phyloP scores from a whole-genome alignment of 768 basidiomycete species.

The Paxillus ammoniavirescens region DNA sequence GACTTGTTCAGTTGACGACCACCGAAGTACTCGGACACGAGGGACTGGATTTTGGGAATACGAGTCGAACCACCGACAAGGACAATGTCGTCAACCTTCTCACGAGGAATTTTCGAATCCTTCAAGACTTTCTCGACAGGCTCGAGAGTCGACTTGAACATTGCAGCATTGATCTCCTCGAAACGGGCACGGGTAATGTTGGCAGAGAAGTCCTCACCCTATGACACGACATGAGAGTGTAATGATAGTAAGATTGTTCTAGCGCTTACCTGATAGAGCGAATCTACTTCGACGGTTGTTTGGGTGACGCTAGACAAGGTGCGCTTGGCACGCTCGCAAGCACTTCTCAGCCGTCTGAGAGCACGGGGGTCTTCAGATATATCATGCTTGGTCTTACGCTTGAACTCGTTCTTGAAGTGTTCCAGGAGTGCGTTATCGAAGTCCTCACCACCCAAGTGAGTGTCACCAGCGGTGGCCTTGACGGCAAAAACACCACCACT shows the following conservation, averaged over 20 bases:
- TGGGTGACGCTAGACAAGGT: slow-evolving; percentile 97
- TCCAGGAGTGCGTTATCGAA: slow-evolving; percentile 98
- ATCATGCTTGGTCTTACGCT: slow-evolving; percentile 94
- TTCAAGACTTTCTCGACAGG: slow-evolving; percentile 99
- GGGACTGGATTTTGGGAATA: slow-evolving; percentile 98
- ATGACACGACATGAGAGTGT: slow-evolving; percentile 8
- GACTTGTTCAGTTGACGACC: slow-evolving; percentile 99
- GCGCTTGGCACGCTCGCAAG: slow-evolving; percentile 99
- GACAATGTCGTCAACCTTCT: slow-evolving; percentile 98
- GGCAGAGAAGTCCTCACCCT: slow-evolving; percentile 98
- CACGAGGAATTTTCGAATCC: slow-evolving; percentile 96
- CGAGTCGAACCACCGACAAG: slow-evolving; percentile 99
- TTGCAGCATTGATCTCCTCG: slow-evolving; percentile 95
- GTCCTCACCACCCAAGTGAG: slow-evolving; percentile 99
- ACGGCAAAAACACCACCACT: slow-evolving; percentile 98
- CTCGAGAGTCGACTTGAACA: slow-evolving; percentile 97
- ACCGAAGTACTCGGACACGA: slow-evolving; percentile 98
- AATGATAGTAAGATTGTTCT: neutral
- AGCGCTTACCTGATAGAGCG: slow-evolving; percentile 78
- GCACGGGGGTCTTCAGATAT: slow-evolving; percentile 97
- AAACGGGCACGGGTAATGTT: slow-evolving; percentile 99
- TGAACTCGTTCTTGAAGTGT: slow-evolving; percentile 99
- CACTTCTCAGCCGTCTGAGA: slow-evolving; percentile 90
- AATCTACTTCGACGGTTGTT: slow-evolving; percentile 99
- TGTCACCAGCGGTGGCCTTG: slow-evolving; percentile 99